Evolutionary conservation across 2,329 filamentous ascomycete species (phyloP).

Genomic region (Hypomyces perniciosus): DNA sequence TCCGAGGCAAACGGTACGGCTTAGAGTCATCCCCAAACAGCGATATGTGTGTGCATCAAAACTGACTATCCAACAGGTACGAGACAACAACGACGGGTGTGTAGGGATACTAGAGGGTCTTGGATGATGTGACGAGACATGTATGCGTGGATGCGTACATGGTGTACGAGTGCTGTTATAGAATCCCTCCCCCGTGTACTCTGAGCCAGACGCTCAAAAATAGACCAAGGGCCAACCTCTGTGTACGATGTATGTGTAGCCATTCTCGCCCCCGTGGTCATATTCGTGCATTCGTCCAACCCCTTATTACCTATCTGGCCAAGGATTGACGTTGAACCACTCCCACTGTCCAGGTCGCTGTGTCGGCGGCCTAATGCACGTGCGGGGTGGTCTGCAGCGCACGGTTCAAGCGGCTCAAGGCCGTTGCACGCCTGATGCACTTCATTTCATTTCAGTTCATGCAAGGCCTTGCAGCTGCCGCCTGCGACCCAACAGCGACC

Average conservation of each 20-base stretch:
- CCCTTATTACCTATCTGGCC: no score
- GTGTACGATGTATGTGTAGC: not conserved
- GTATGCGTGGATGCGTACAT: not conserved
- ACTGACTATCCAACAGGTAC: constrained; percentile 43
- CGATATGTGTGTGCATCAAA: constrained; percentile 1
- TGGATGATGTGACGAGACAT: not conserved
- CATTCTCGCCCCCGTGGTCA: no score
- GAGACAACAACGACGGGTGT: constrained; percentile 54
- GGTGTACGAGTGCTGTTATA: not conserved
- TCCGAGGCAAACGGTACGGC: constrained; percentile 87
- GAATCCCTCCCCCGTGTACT: not conserved
- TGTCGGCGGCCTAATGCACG: constrained; percentile 5
- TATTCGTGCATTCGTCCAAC: no score
- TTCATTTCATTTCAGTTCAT: constrained; percentile 2
- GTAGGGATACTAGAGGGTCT: constrained; percentile 12
- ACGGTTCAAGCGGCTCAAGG: constrained; percentile 24
- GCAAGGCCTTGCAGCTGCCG: constrained; percentile 8
- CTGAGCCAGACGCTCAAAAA: not conserved
- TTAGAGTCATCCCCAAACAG: not conserved
- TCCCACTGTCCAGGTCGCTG: no score
- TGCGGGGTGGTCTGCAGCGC: constrained; percentile 20
- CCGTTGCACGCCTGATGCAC: constrained; percentile 7
- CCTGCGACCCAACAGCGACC: constrained; percentile 16
- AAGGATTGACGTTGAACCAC: no score
- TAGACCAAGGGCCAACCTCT: not conserved